Base-by-base conservation (phyloP, 768 basidiomycete genomes). In the Wakefieldia striispora region DNA sequence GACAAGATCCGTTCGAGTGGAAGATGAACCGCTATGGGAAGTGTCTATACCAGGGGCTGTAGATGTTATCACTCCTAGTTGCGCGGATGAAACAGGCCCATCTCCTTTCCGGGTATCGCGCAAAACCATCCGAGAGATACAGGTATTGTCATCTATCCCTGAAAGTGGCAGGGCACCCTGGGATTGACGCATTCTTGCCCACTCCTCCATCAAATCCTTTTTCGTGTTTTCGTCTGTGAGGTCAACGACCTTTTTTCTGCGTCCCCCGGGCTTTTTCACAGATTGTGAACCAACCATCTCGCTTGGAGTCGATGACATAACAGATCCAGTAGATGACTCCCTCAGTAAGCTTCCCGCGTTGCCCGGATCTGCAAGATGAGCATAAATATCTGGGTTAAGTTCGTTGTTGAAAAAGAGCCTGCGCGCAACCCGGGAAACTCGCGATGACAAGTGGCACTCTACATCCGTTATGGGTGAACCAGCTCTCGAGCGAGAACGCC, bases 181-280 rank as follows among this genome's bases (percentile, higher is more conserved):
- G 4, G 51, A 67, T 56, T 51, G 60, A 36, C 65, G 67, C 47
- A 66, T 45, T n/a, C 47, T 58, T 24, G 60, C 65, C 65, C 65
- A 69, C 41, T 67, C 56, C 27, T 65, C 58, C 43, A 67, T 67
- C 21, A 67, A 20, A 34, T 53, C 42, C n/a, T n/a, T 56, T 45
- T 56, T 69, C 13, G 46, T 38, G 13, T 43, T 50, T 39, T 60
- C 60, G 33, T 69, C 56, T 14, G 39, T 42, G 45, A 66, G 45
- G 44, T 57, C 52, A 21, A 43, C 23, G 6, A 9, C 20, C 43
- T 48, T 57, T 43, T 52, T 53, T 51, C 42, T 52, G 34, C 50
- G 61, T 12, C 60, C 60, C 45, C 40, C 60, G 19, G 38, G 20
- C 24, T 50, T 57, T 40, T 42, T 56, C 26, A 7, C 24, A 7